Evolutionary conservation across 2,329 filamentous ascomycete species (phyloP), one percentile per base, ranked within the genome.

Genomic region (Didymellaceae sp.): DNA sequence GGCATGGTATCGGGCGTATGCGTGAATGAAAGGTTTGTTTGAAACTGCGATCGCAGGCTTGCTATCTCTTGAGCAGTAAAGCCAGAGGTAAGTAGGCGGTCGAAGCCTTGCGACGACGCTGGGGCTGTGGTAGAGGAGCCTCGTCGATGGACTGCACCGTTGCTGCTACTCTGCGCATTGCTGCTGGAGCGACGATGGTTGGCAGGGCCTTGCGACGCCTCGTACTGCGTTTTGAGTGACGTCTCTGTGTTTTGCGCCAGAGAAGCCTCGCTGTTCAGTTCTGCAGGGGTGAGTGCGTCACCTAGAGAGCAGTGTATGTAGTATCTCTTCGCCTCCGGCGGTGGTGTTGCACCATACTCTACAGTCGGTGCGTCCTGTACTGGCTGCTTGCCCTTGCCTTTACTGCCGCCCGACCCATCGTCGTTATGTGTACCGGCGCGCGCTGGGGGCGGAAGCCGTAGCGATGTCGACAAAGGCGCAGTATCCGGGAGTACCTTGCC

Each of bases 241-340:
- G 63, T 63, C 43, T 79, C 75, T 9, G 76, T 76, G 10, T 67
- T 67, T 21, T 65, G 61, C 18, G 61, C 77, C 17, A 67, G 58
- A 3, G 74, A 71, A 24, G 82, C 81, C 76, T 96, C 92, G 11
- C 79, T 80, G 1, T 80, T 81, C 17, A 97, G 82, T 50, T 96
- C 91, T 0, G 78, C 68, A 10, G 82, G 69, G 0, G 87, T 83
- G 10, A 97, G 81, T 20, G 83, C 78, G 71, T 86, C 82, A 45
- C 91, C 91, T 51, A 97, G 89, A n/a, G 90, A 93, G 80, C 93
- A 97, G 77, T 96, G 95, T 54, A 97, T 87, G 72, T 96, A 97
- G 65, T 96, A 83, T 34, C 88, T 82, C 28, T 79, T 78, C 17
- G 67, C 67, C 6, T 65, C 59, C 6, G 59, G 31, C 0, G 62